Evolutionary conservation across 352 stramenopile genomes (phyloP).

Genomic region (Globisporangium nodosum): DNA sequence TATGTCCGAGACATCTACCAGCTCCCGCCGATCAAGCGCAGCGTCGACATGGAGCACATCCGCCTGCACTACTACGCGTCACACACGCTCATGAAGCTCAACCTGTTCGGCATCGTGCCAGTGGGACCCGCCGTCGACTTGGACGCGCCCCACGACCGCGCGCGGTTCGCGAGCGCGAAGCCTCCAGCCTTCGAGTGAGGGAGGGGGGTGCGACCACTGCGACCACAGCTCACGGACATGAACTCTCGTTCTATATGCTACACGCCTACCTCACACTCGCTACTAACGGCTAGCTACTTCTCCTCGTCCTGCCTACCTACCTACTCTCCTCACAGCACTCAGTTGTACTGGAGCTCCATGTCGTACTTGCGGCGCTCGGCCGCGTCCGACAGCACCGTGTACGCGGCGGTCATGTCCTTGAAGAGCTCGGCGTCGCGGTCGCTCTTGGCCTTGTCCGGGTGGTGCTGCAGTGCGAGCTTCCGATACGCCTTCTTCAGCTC

Average conservation of each 20-base stretch:
- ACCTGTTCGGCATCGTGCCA: conserved; percentile 92
- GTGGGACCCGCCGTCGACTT: conserved; percentile 58
- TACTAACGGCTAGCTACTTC: too few relatives aligned
- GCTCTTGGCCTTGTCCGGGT: conserved; percentile 82
- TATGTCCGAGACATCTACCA: conserved; percentile 91
- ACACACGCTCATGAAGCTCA: conserved; percentile 86
- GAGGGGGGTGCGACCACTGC: too few relatives aligned
- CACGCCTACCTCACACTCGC: too few relatives aligned
- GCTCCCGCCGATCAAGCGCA: conserved; percentile 78
- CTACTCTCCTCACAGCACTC: background rate
- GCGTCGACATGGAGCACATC: conserved; percentile 96
- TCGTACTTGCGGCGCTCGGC: conserved; percentile 60
- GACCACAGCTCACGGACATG: too few relatives aligned
- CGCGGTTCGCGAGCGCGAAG: conserved; percentile 35
- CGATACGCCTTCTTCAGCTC: conserved; percentile 90
- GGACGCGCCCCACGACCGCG: conserved; percentile 55
- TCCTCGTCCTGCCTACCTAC: too few relatives aligned
- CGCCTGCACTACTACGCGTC: conserved; percentile 96
- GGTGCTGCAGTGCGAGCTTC: conserved; percentile 81
- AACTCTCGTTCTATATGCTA: too few relatives aligned
- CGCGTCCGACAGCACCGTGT: conserved; percentile 75
- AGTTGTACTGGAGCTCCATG: conserved; percentile 47
- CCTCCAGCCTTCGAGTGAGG: conserved; percentile 15
- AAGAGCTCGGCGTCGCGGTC: conserved; percentile 61
- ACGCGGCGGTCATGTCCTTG: conserved; percentile 84